These are phyloP conservation scores for Limonomyces culmigenus DNA, from an alignment of 1,284 basidiomycete genomes.

Conservation along the genomic window DNA sequence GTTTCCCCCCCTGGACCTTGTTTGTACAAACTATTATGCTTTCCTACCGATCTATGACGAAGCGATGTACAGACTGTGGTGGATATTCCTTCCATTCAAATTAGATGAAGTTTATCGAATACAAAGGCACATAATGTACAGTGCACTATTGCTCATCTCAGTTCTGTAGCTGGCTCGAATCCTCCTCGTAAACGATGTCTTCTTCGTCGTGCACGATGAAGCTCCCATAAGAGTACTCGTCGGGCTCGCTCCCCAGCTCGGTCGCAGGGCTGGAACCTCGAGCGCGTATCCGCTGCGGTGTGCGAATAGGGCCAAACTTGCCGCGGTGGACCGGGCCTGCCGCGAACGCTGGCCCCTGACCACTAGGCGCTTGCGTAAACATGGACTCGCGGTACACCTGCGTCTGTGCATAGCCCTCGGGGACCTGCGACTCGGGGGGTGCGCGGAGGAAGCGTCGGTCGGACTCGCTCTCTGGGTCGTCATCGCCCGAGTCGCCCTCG, in stretches of 20 bases:
- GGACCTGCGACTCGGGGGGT: conserved; percentile 50
- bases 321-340: conserved; percentile 28
- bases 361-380: conserved; percentile 42
- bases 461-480: conserved; percentile 45
- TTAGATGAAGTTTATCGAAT: no score
- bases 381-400: conserved; percentile 51
- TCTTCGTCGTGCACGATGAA: conserved; percentile 65
- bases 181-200: conserved; percentile 20
- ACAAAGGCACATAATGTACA: not conserved
- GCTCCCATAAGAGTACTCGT: conserved; percentile 54
- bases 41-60: no score
- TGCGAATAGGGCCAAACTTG: conserved; percentile 14
- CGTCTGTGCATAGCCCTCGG: conserved; percentile 60
- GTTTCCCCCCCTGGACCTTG: no score
- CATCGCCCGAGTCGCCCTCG: conserved; percentile 36
- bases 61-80: no score
- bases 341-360: conserved; percentile 33
- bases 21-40: no score
- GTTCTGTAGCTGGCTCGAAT: conserved; percentile 11
- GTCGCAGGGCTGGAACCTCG: conserved; percentile 43
- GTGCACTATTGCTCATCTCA: no score
- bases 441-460: conserved; percentile 57
- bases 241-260: conserved; percentile 25
- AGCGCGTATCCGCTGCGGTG: conserved; percentile 10
- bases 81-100: no score